These are phyloP conservation scores for Aureobasidium sp. DNA, from an alignment of 2,329 filamentous ascomycete genomes.

Conservation along the genomic window DNA sequence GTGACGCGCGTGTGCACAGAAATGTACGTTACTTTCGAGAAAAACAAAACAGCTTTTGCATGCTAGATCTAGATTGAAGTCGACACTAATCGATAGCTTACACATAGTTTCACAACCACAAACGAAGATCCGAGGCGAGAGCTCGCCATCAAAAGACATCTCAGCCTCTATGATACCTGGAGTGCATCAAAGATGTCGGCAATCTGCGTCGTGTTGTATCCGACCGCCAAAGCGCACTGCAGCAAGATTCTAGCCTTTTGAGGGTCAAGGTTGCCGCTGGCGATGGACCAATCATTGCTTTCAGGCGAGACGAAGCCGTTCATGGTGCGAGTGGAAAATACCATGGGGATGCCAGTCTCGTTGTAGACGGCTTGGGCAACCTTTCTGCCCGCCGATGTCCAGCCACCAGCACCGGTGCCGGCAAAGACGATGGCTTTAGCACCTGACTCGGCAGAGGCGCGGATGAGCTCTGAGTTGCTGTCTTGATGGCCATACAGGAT, in stretches of 20 bases:
- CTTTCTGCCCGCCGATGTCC: slow-evolving; percentile 34
- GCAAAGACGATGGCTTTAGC: slow-evolving; percentile 51
- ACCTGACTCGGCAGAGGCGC: slow-evolving; percentile 43
- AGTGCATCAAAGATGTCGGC: slow-evolving; percentile 24
- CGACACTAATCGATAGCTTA: too few species aligned
- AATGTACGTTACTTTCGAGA: too few species aligned
- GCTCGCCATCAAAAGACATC: background rate
- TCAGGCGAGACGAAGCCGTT: slow-evolving; percentile 45
- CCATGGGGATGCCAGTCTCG: slow-evolving; percentile 42
- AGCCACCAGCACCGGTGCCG: slow-evolving; percentile 49
- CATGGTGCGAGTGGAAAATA: slow-evolving; percentile 46
- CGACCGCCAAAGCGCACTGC: slow-evolving; percentile 30
- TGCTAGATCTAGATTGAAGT: too few species aligned
- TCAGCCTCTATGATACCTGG: background rate
- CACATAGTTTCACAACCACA: too few species aligned
- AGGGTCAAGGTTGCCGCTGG: slow-evolving; percentile 49
- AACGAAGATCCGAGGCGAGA: too few species aligned
- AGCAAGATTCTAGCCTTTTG: slow-evolving; percentile 50
- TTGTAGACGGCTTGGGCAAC: slow-evolving; percentile 41
- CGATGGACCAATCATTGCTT: slow-evolving; percentile 30
- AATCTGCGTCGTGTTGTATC: slow-evolving; percentile 40
- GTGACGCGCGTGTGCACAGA: too few species aligned
- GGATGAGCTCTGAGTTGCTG: slow-evolving; percentile 43
- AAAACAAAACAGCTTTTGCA: too few species aligned
- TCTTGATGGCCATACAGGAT: slow-evolving; percentile 52